Base-by-base conservation (phyloP, 495 filamentous ascomycete genomes). In the Sabuloglossum arenarium region DNA sequence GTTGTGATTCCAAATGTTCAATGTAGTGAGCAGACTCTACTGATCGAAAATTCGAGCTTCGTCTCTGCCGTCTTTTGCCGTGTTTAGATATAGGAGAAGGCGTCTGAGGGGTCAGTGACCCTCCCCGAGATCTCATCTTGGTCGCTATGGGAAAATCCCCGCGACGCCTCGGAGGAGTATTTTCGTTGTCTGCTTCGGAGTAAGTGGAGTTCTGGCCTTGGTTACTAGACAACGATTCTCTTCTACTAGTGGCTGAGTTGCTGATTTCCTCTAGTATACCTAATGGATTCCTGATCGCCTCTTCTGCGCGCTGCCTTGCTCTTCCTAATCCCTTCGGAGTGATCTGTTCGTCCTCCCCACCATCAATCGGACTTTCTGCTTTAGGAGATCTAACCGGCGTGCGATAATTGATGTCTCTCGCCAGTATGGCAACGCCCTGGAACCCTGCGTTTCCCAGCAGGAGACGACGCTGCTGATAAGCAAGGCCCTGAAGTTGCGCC, bases 1-100 rank as follows among this genome's bases (percentile, higher is more conserved):
- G 60, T 57, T 75, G 71, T 19, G 61, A 59, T 56, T 75, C 73
- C 6, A 75, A 66, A 58, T 72, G 71, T 43, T 75, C 73, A 43
- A 76, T 74, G 60, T 75, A 75, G 45, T 66, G 62, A 4, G 66
- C 51, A 11, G 58, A 61, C 3, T 67, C 60, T 5, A 54, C 23
- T 16, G 53, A 54, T 21, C 53, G 30, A 11, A 37, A 37, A 31
- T 21, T 43, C 30, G 30, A 16, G 14, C 27, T 43, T 19, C 53
- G 30, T 37, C 24, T 54, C 30, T 11, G 21, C 53, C 53, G 53
- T 28, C 24, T 34, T 11, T 54, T 37, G 6, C 14, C 25, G 24
- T 53, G 16, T 21, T 37, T 37, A 2, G 24, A 16, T 25, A 43
- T 54, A 14, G 37, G 53, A 37, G 37, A 54, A 54, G 53, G 53